Evolutionary conservation across 768 basidiomycete genomes (phyloP).

Genomic region (Gloeopeniophorella convolvens): DNA sequence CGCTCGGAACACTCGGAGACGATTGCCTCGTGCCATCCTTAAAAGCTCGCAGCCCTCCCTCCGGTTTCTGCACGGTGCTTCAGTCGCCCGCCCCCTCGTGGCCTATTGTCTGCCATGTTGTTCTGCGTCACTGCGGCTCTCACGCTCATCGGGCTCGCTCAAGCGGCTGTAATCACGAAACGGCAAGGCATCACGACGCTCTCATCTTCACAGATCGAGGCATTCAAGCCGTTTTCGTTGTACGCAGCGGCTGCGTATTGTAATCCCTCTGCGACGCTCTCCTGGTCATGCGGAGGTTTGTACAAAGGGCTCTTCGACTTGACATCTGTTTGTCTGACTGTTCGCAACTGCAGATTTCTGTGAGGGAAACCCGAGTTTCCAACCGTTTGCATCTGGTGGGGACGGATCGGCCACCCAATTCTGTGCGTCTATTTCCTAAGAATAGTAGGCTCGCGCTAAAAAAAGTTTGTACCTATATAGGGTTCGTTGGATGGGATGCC

Average conservation of each 20-base stretch:
- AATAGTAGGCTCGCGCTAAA: slow-evolving; percentile 31
- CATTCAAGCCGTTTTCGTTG: slow-evolving; percentile 42
- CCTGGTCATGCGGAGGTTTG: slow-evolving; percentile 49
- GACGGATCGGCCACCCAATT: not conserved
- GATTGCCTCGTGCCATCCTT: too few species aligned
- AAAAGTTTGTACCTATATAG: slow-evolving; percentile 39
- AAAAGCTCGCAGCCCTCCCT: too few species aligned
- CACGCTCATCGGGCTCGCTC: not conserved
- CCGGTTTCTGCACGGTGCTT: too few species aligned
- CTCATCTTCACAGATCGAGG: slow-evolving; percentile 29
- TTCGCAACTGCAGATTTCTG: slow-evolving; percentile 33
- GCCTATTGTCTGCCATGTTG: not conserved
- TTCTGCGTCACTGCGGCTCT: not conserved
- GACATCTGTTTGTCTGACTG: not conserved
- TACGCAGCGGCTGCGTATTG: slow-evolving; percentile 52
- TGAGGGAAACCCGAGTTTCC: slow-evolving; percentile 39
- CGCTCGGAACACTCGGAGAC: too few species aligned
- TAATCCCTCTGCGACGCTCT: slow-evolving; percentile 33
- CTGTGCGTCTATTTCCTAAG: not conserved
- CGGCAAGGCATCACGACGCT: not conserved
- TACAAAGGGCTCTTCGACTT: not conserved
- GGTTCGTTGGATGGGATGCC: slow-evolving; percentile 50
- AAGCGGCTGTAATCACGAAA: not conserved
- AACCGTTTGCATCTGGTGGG: slow-evolving; percentile 37
- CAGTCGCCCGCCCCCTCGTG: too few species aligned